Base-by-base conservation (phyloP, 208 protist species). In the Crithidia brevicula region DNA sequence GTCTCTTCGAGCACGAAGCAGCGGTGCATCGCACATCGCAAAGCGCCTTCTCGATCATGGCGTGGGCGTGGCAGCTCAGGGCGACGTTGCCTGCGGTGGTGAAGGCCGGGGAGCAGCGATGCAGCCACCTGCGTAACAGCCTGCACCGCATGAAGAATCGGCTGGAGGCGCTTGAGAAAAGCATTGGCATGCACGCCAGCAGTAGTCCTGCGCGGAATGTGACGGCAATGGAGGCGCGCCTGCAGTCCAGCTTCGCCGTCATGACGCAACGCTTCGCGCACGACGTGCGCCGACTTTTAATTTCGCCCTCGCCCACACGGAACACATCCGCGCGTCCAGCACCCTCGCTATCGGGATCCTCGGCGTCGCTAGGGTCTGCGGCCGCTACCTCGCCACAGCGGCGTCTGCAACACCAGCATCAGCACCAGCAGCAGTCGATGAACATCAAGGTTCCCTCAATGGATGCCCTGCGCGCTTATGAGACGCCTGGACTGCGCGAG, bases 41-140 rank as follows among this genome's bases (percentile, higher is more conserved):
- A 22, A 43, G 63, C 10, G 80, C 80, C 15, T 42, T 89, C 25
- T 82, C 74, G 27, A 49, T 95, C 28, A 79, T 83, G 63, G 51
- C 81, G 57, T 95, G 86, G 85, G 74, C 78, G 15, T 72, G 59
- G 30, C 86, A 95, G 68, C 54, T 95, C 4, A 15, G 33, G 15
- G 53, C 67, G 30, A 22, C 79, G 49, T 57, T 95, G 38, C 80
- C 70, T 53, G 33, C 28, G 16, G n/a, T 69, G 3, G 27, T 70
- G 11, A 53, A 38, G 16, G 70, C 69, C 20, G 33, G 49, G 0
- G 54, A 65, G 34, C 27, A 28, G 54, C 70, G 61, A 27, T 52
- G 31, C 53, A 64, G 31, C 25, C 43, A 38, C 13, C 62, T 76
- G 16, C 54, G 49, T 18, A 38, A 65, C 49, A 68, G 23, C 30